Percentiles rank a stretch among this genome's conserved stretches.
Evolutionary conservation across 495 filamentous ascomycete species (phyloP).

Genomic region (Extremus antarcticus): DNA sequence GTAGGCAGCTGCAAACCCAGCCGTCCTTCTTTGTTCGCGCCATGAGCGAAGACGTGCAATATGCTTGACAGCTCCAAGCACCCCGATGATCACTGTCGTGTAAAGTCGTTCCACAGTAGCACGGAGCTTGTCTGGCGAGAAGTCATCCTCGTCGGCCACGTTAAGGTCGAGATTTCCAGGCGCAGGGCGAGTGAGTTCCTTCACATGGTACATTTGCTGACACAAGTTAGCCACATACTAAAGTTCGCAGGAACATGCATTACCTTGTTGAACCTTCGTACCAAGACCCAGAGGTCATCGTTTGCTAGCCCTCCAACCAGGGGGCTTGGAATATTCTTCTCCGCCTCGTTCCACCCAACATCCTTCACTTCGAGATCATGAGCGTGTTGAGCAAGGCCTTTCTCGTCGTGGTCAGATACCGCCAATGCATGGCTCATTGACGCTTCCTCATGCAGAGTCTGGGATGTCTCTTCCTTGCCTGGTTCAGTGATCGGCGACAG

Average conservation of each 20-base stretch:
- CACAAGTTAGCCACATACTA: not conserved
- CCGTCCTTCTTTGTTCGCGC: conserved; percentile 60
- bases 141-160: conserved; percentile 70
- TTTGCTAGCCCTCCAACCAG: conserved; percentile 67
- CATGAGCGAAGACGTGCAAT: conserved; percentile 69
- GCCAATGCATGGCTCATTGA: conserved; percentile 33
- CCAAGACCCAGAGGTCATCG: conserved; percentile 71
- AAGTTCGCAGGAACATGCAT: not conserved
- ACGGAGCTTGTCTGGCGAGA: conserved; percentile 76
- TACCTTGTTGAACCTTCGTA: conserved; percentile 79
- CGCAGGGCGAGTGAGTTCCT: conserved; percentile 44
- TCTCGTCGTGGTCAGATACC: conserved; percentile 28
- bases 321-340: conserved; percentile 45
- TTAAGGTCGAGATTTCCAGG: conserved; percentile 65
- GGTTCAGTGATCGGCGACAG: conserved; percentile 14
- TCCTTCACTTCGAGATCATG: conserved; percentile 47
- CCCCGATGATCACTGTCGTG: conserved; percentile 62
- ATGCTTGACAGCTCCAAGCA: conserved; percentile 60
- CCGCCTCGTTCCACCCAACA: conserved; percentile 61
- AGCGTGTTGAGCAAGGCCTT: conserved; percentile 38
- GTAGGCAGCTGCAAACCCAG: conserved; percentile 57
- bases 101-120: conserved; percentile 75
- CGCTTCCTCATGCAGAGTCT: conserved; percentile 21
- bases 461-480: conserved; percentile 17
- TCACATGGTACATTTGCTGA: conserved; percentile 83